phyloP scores from a whole-genome alignment of 75 land plant species.

The Picea sitchensis region DNA sequence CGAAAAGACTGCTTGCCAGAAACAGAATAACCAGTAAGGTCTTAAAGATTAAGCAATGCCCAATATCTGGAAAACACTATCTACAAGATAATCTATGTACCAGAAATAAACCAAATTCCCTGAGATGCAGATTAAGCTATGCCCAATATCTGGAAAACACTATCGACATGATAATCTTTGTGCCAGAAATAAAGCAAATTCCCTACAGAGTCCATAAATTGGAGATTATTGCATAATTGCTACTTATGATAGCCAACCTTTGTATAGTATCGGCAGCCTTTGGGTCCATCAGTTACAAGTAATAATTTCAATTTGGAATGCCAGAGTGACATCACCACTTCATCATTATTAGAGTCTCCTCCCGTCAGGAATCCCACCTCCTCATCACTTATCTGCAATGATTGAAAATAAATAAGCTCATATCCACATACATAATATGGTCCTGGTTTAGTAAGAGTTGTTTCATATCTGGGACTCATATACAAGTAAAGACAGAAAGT shows the following conservation, averaged over 20 bases:
- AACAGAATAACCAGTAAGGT: too few species aligned
- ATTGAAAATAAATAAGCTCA: not conserved
- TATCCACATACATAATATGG: not conserved
- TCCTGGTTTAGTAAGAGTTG: not conserved
- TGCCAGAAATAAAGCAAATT: too few species aligned
- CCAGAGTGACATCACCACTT: constrained; percentile 33
- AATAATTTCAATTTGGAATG: constrained; percentile 41
- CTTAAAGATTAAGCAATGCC: too few species aligned
- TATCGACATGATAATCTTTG: too few species aligned
- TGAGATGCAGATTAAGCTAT: too few species aligned
- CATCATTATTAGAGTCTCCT: constrained; percentile 43
- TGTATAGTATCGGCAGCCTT: constrained; percentile 62
- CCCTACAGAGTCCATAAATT: not conserved
- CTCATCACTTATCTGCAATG: constrained; percentile 46
- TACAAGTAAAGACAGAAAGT: too few species aligned
- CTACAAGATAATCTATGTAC: too few species aligned
- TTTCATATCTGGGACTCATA: too few species aligned
- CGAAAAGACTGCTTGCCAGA: constrained; percentile 12
- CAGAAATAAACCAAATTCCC: too few species aligned
- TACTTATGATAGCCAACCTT: constrained; percentile 23
- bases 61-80: too few species aligned
- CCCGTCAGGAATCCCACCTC: constrained; percentile 44
- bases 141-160: too few species aligned
- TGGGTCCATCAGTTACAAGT: constrained; percentile 45
- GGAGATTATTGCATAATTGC: not conserved